Percentiles rank a stretch among this genome's conserved stretches.
Evolutionary conservation across 2,329 filamentous ascomycete species (phyloP).

Genomic region (Phialophora expanda): DNA sequence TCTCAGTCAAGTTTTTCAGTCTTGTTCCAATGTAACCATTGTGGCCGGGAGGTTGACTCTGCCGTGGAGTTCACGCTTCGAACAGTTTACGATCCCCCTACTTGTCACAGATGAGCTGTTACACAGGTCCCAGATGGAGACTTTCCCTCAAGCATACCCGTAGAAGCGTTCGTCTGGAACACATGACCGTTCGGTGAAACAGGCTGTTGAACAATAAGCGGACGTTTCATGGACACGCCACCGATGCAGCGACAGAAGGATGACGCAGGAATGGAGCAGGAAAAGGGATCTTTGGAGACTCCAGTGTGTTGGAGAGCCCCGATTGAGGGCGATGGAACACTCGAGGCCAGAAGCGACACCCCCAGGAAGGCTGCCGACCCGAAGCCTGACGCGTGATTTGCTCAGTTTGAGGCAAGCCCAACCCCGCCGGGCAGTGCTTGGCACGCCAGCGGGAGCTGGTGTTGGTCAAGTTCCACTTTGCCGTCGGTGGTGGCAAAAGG

Average conservation of each 20-base stretch:
- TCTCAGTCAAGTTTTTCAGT: neutral
- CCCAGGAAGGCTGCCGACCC: conserved; percentile 1
- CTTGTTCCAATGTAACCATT: conserved; percentile 1
- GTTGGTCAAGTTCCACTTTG: conserved; percentile 24
- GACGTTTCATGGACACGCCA: conserved; percentile 26
- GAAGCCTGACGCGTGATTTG: conserved; percentile 19
- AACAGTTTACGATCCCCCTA: neutral
- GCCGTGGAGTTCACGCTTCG: too few species aligned
- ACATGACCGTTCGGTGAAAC: conserved; percentile 9
- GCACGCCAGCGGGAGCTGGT: neutral
- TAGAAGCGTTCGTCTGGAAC: neutral
- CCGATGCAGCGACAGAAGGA: conserved; percentile 14
- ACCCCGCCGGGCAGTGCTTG: conserved; percentile 1
- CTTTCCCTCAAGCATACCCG: neutral
- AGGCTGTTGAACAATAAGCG: conserved; percentile 1
- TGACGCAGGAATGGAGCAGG: conserved; percentile 19
- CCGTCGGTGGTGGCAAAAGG: conserved; percentile 10
- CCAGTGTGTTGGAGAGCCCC: conserved; percentile 1
- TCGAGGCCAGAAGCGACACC: conserved; percentile 6
- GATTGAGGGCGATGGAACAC: conserved; percentile 6
- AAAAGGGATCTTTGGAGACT: conserved; percentile 1
- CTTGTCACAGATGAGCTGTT: neutral
- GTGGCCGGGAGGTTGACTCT: neutral
- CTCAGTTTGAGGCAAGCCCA: conserved; percentile 21
- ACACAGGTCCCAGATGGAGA: neutral